Percentiles rank a stretch among this genome's conserved stretches.
Conservation (phyloP, 345 rosid species). For the Hibiscus tridactylites region DNA sequence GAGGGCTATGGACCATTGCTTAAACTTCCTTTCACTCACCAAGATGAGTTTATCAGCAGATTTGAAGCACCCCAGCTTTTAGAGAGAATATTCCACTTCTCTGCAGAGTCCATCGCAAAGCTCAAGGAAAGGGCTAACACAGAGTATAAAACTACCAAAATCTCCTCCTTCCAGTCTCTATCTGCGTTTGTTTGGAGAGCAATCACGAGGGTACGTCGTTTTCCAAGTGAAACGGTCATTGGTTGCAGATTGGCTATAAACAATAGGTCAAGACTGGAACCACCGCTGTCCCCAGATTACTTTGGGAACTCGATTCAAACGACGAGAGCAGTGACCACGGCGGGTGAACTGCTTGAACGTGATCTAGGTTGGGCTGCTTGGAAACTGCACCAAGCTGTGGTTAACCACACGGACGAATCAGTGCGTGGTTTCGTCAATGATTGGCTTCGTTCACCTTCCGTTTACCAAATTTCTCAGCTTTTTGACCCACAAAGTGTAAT, state of each 20-base stretch:
- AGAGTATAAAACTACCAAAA: slow-evolving; percentile 30
- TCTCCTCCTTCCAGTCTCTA: slow-evolving; percentile 68
- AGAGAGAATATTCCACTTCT: slow-evolving; percentile 59
- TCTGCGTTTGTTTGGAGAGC: slow-evolving; percentile 61
- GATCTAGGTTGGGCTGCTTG: slow-evolving; percentile 65
- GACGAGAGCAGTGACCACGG: slow-evolving; percentile 30
- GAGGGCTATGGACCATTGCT: slow-evolving; percentile 34
- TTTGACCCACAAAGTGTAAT: slow-evolving; percentile 52
- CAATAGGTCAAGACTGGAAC: slow-evolving; percentile 48
- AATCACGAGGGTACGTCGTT: slow-evolving; percentile 36
- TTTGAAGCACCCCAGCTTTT: slow-evolving; percentile 37
- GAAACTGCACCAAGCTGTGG: slow-evolving; percentile 42
- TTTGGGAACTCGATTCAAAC: slow-evolving; percentile 53
- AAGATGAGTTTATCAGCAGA: slow-evolving; percentile 34
- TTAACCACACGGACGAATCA: slow-evolving; percentile 29
- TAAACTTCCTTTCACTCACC: slow-evolving; percentile 41
- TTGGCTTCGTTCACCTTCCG: slow-evolving; percentile 40
- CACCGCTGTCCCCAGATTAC: slow-evolving; percentile 39
- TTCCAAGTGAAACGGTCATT: slow-evolving; percentile 30
- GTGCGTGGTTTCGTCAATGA: slow-evolving; percentile 25
- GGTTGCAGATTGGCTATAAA: slow-evolving; percentile 42
- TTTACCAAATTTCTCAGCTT: slow-evolving; percentile 30
- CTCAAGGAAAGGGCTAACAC: slow-evolving; percentile 51
- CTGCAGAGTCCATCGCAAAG: slow-evolving; percentile 36
- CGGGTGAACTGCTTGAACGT: slow-evolving; percentile 43